Base-by-base conservation (phyloP, 371 early-diverging fungal species). In the Mucor saturninus region DNA sequence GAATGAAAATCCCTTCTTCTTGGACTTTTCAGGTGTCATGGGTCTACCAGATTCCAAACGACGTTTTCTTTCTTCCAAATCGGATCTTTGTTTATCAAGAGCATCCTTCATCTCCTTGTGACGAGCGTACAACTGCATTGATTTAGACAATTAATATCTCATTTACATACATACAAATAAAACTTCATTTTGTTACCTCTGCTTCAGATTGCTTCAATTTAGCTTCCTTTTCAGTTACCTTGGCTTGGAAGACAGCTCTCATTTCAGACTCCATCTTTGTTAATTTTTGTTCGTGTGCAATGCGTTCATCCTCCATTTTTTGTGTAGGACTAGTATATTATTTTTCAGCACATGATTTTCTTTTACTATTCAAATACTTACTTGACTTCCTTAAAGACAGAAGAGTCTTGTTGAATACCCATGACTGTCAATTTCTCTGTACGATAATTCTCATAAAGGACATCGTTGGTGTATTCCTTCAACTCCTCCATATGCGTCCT, bases 181-280 rank as follows among this genome's bases (percentile, higher is more conserved):
- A 52, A 14, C 35, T 21, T 21, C 7, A 30, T 42, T n/a, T 21
- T 43, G 37, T 68, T 78, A 88, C 86, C 76, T 98, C 98, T 69
- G 96, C 95, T 77, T 98, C 98, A 40, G 91, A 89, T 73, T 95
- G 95, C 80, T 95, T 96, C 67, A 98, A 81, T 83, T 97, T 97
- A 56, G 89, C 77, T 73, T 97, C 97, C 84, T 97, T 97, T 75
- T 98, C 98, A 52, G 94, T 91, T 13, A 97, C 97, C 83, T 98
- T 97, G 64, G 94, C 94, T 73, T 95, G 93, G 91, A 98, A 97
- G 50, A 98, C 96, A 13, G 91, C 85, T 74, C 93, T 92, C 98
- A 98, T 97, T 75, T 98, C 98, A 35, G 91, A 86, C 77, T 98
- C 97, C 97, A 98, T 95, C 86, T 97, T 95, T 63, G 88, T 85